Percentiles rank a stretch among this genome's conserved stretches.
Conservation (phyloP, 805 yeast genomes). For the Metschnikowia arizonensis region DNA sequence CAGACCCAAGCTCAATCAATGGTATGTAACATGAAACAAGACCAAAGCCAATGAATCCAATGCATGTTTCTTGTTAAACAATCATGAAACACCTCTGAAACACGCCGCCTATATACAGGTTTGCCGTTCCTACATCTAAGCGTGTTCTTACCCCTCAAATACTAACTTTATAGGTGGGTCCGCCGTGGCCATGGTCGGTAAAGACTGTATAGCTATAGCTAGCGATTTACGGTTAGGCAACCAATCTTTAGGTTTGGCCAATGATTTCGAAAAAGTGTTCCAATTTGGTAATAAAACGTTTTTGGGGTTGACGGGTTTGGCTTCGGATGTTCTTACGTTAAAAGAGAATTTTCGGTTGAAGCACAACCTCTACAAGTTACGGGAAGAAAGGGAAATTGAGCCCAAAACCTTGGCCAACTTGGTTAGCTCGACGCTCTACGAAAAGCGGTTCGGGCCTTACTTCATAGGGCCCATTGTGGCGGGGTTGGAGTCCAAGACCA, state of each 20-base stretch:
- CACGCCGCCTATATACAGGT: too few relatives aligned
- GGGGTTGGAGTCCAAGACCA: constrained; percentile 79
- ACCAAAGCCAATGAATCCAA: too few relatives aligned
- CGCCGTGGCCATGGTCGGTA: constrained; percentile 98
- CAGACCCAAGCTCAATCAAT: constrained; percentile 75
- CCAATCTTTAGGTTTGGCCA: constrained; percentile 88
- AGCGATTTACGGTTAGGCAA: constrained; percentile 91
- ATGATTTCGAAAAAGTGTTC: constrained; percentile 90
- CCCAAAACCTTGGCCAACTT: constrained; percentile 92
- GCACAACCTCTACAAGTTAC: constrained; percentile 81
- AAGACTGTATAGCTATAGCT: constrained; percentile 97
- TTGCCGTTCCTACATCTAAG: too few relatives aligned
- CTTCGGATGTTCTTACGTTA: constrained; percentile 87
- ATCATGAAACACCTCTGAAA: too few relatives aligned
- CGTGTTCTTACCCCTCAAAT: background rate
- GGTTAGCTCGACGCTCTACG: constrained; percentile 85
- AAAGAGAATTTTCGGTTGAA: constrained; percentile 77
- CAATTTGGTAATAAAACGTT: constrained; percentile 75
- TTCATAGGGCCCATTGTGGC: constrained; percentile 97
- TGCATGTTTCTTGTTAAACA: too few relatives aligned
- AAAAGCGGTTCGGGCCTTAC: constrained; percentile 92
- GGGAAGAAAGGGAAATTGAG: constrained; percentile 88
- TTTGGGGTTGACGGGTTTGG: constrained; percentile 91
- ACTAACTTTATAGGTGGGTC: constrained; percentile 66
- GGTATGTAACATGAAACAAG: constrained; percentile 39